Conservation (phyloP, 345 rosid genomes). For the Aegle marmelos region DNA sequence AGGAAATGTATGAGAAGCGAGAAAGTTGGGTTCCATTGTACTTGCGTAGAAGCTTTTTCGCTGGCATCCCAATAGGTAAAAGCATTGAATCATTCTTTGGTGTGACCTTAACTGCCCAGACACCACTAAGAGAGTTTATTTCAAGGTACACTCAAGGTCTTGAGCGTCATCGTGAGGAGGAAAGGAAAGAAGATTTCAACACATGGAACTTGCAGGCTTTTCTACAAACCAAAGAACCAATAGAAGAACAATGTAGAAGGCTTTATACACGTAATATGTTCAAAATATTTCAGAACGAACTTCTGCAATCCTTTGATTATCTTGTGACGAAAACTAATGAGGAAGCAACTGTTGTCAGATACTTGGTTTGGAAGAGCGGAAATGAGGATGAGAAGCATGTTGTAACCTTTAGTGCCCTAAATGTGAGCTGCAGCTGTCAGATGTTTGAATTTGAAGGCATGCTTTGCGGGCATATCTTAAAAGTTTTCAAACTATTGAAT, state of each 20-base stretch:
- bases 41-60: constrained; percentile 65
- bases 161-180: constrained; percentile 69
- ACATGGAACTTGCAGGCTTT: constrained; percentile 61
- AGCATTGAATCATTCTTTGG: constrained; percentile 61
- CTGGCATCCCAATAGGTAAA: constrained; percentile 65
- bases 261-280: constrained; percentile 68
- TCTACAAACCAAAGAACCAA: constrained; percentile 70
- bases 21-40: constrained; percentile 81
- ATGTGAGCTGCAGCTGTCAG: constrained; percentile 77
- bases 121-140: constrained; percentile 59
- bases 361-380: constrained; percentile 62
- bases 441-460: constrained; percentile 93
- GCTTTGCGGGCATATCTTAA: constrained; percentile 74
- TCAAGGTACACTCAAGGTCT: constrained; percentile 62
- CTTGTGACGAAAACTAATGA: constrained; percentile 66
- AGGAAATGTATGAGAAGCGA: constrained; percentile 63
- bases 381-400: constrained; percentile 62
- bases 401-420: constrained; percentile 64
- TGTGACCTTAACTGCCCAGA: constrained; percentile 48
- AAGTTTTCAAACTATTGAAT: constrained; percentile 67
- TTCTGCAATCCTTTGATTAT: constrained; percentile 60
- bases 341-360: constrained; percentile 71
- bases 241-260: constrained; percentile 83
- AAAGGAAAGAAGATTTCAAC: constrained; percentile 78
- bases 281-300: constrained; percentile 79